Base-by-base conservation (phyloP, 2,329 filamentous ascomycete species). In the Chaetomiaceae sp. region DNA sequence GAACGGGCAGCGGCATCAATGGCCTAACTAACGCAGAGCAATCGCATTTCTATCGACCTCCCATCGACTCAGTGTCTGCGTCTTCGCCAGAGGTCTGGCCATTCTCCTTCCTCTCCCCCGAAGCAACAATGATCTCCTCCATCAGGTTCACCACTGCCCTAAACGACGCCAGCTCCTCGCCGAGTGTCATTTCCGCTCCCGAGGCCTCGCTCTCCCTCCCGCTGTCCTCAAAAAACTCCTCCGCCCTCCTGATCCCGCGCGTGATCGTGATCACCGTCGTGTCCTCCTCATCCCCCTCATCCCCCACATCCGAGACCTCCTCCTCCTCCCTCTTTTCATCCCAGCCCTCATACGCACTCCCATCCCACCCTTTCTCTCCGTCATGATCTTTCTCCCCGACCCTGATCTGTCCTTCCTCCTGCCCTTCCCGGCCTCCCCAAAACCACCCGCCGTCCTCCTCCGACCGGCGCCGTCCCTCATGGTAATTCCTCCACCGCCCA, bases 91-190 rank as follows among this genome's bases (percentile, higher is more conserved):
- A n/a, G n/a, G n/a, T n/a, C n/a, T n/a, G n/a, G n/a, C n/a, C n/a
- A n/a, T n/a, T n/a, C n/a, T n/a, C 19, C 27, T 18, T 34, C 29
- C 30, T 34, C 3, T 52, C 51, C 29, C 47, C 45, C 9, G 49
- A 52, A 19, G 54, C 55, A 19, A 58, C 47, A 26, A 58, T 49
- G 20, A n/a, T n/a, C n/a, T 46, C 49, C 18, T 51, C 51, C 2
- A 58, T 51, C 35, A 58, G 12, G 11, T 47, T 47, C 19, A 50
- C 42, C 11, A 45, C 55, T 15, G 41, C 48, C 34, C 51, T 51
- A 18, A 57, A 58, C 10, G 52, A 53, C 6, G 56, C 49, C 14
- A 58, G 20, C 42, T 58, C 56, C 4, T 55, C 38, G 8, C 26
- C 40, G 35, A 58, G 38, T 4, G 1, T 32, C 37, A 8, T 37